phyloP scores from a whole-genome alignment of 768 basidiomycete genomes.

The Psilocybe subaeruginosa region DNA sequence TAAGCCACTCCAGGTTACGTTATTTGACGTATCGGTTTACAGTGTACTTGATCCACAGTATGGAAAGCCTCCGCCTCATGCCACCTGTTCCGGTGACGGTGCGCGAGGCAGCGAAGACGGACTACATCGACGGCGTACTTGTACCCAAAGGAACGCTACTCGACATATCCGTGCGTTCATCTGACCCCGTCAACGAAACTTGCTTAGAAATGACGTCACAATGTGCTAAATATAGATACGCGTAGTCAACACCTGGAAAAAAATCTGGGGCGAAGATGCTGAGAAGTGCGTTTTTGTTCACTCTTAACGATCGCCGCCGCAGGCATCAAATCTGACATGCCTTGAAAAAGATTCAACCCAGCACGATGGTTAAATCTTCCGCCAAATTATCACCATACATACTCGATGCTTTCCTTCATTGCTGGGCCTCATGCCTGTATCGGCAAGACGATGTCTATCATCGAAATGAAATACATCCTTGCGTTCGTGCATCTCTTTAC shows the following conservation, averaged over 20 bases:
- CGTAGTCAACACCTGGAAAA: conserved; percentile 50
- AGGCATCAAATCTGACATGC: conserved; percentile 26
- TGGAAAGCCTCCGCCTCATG: conserved; percentile 44
- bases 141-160: conserved; percentile 46
- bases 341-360: conserved; percentile 38
- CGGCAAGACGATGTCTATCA: conserved; percentile 41
- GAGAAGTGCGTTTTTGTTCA: conserved; percentile 20
- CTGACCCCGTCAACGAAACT: conserved; percentile 16
- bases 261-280: conserved; percentile 52
- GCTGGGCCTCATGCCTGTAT: conserved; percentile 36
- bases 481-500: conserved; percentile 22
- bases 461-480: conserved; percentile 50
- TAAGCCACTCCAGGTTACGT: conserved; percentile 17
- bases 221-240: conserved; percentile 38
- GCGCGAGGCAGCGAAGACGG: conserved; percentile 38
- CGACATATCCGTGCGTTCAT: conserved; percentile 38
- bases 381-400: conserved; percentile 30
- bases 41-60: conserved; percentile 23
- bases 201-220: neutral
- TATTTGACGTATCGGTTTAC: neutral
- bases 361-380: conserved; percentile 37
- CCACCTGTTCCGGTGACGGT: conserved; percentile 46
- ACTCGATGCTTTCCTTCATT: conserved; percentile 19
- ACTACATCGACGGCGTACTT: conserved; percentile 45
- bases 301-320: neutral